phyloP scores from a whole-genome alignment of 2,329 filamentous ascomycete species.

The Beauveria scarabaeidicola region DNA sequence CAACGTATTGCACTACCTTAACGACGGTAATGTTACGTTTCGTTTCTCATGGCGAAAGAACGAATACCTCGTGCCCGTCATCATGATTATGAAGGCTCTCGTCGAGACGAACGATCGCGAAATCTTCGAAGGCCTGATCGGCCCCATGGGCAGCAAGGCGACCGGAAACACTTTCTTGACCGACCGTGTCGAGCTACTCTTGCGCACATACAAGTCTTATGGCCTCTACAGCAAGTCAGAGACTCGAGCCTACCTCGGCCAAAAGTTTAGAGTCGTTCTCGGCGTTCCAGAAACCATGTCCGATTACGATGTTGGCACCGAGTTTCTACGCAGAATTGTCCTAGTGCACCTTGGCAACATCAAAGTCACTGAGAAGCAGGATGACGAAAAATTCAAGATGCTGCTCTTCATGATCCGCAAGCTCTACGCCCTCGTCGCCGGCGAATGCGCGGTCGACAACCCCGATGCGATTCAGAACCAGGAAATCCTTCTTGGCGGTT shows the following conservation, averaged over 20 bases:
- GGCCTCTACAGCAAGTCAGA: constrained; percentile 71
- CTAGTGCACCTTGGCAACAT: constrained; percentile 84
- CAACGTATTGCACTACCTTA: constrained; percentile 92
- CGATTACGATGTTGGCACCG: constrained; percentile 81
- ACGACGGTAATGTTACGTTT: constrained; percentile 92
- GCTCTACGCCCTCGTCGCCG: constrained; percentile 84
- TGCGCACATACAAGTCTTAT: constrained; percentile 91
- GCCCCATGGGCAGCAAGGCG: constrained; percentile 65
- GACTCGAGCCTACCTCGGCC: constrained; percentile 77
- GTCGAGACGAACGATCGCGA: constrained; percentile 94
- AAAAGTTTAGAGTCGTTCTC: constrained; percentile 84
- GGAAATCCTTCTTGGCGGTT: constrained; percentile 86
- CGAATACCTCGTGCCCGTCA: constrained; percentile 88
- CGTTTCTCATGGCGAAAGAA: constrained; percentile 97
- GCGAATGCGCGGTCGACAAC: constrained; percentile 89
- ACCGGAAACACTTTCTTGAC: constrained; percentile 86
- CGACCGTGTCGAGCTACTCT: constrained; percentile 82
- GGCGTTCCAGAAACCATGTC: constrained; percentile 76
- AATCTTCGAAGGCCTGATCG: constrained; percentile 90
- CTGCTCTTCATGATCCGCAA: constrained; percentile 94
- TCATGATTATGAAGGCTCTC: constrained; percentile 95
- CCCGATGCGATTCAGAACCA: constrained; percentile 95
- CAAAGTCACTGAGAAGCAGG: constrained; percentile 73
- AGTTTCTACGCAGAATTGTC: constrained; percentile 84
- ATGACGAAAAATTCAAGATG: constrained; percentile 89